phyloP scores from a whole-genome alignment of 164 flowering plant species.

The Chloranthus sessilifolius region DNA sequence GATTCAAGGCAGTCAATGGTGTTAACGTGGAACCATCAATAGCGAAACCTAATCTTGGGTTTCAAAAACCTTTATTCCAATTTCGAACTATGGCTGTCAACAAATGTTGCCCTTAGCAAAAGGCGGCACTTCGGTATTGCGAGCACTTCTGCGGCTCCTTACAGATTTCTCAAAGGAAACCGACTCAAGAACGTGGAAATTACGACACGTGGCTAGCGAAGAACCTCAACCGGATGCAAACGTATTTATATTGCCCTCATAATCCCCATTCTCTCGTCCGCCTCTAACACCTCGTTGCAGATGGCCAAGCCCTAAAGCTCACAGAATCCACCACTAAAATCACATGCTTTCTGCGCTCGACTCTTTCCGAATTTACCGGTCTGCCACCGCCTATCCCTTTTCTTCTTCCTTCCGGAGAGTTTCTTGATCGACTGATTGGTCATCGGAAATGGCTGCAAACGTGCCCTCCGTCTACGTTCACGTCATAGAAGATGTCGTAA shows the following conservation, averaged over 20 bases:
- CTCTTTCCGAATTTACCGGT: conserved; percentile 4
- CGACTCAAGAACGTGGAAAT: conserved; percentile 16
- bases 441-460: conserved; percentile 46
- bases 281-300: conserved; percentile 1
- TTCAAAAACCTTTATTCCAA: no score
- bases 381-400: neutral
- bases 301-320: conserved; percentile 14
- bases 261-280: conserved; percentile 38
- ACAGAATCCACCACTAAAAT: neutral
- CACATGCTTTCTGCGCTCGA: conserved; percentile 5
- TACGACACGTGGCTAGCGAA: conserved; percentile 43
- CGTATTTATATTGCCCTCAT: conserved; percentile 88
- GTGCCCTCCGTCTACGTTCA: conserved; percentile 60
- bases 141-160: no score
- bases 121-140: no score
- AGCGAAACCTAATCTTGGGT: no score
- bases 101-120: no score
- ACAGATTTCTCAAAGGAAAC: no score
- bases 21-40: no score
- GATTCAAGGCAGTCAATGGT: no score
- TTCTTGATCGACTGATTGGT: neutral
- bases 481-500: conserved; percentile 85
- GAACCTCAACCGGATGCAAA: conserved; percentile 62
- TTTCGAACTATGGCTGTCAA: no score
- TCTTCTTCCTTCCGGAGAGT: neutral